These are phyloP conservation scores for Talaromyces borbonicus DNA, from an alignment of 495 filamentous ascomycete species.

Conservation along the genomic window DNA sequence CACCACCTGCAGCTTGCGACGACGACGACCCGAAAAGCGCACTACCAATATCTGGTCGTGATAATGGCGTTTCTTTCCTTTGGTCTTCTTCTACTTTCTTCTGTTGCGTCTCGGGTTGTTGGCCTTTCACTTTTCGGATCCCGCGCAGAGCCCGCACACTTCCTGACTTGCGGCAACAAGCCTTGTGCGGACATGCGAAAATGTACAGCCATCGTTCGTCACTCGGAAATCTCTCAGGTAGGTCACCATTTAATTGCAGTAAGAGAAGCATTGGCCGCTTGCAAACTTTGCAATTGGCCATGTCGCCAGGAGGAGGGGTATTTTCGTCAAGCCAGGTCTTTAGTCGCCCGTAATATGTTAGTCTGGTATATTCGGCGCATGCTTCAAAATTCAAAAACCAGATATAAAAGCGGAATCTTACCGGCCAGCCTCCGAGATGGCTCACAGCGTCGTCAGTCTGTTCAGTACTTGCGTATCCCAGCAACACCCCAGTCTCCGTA, in stretches of 20 bases:
- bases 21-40: slow-evolving; percentile 43
- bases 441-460: slow-evolving; percentile 77
- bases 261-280: slow-evolving; percentile 73
- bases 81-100: slow-evolving; percentile 28
- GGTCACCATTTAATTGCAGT: slow-evolving; percentile 83
- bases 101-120: slow-evolving; percentile 19
- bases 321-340: slow-evolving; percentile 72
- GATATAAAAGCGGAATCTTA: slow-evolving; percentile 38
- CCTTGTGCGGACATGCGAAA: slow-evolving; percentile 65
- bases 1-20: slow-evolving; percentile 15
- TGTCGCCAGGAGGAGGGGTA: slow-evolving; percentile 61
- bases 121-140: slow-evolving; percentile 34
- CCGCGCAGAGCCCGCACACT: slow-evolving; percentile 64
- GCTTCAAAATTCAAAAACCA: background rate
- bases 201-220: slow-evolving; percentile 84
- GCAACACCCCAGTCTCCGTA: slow-evolving; percentile 79
- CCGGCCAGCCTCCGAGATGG: slow-evolving; percentile 78
- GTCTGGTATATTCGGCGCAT: background rate
- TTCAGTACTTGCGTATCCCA: slow-evolving; percentile 82
- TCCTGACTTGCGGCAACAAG: slow-evolving; percentile 75
- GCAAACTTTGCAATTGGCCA: slow-evolving; percentile 85
- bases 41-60: slow-evolving; percentile 41
- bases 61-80: slow-evolving; percentile 18
- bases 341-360: slow-evolving; percentile 5
- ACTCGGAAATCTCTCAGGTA: slow-evolving; percentile 73